Evolutionary conservation across 1,284 basidiomycete genomes (phyloP).

Genomic region (Sporisorium reilianum): DNA sequence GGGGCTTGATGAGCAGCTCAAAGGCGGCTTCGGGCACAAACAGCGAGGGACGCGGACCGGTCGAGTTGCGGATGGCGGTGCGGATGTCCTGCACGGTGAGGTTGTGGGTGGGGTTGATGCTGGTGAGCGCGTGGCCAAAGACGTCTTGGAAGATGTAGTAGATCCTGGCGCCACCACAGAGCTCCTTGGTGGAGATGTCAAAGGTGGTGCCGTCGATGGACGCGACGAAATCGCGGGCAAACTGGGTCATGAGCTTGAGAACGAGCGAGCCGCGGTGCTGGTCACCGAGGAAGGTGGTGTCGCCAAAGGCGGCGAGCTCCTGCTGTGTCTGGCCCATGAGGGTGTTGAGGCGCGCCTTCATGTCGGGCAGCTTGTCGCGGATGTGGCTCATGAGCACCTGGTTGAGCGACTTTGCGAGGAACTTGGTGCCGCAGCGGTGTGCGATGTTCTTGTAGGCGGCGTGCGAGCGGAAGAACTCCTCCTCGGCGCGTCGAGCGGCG

Average conservation of each 20-base stretch:
- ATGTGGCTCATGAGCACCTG: constrained; percentile 98
- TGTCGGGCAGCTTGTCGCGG: constrained; percentile 97
- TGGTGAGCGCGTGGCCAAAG: constrained; percentile 90
- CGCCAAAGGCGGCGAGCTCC: constrained; percentile 95
- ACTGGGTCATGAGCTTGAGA: constrained; percentile 94
- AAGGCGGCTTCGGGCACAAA: constrained; percentile 99
- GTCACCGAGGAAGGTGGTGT: constrained; percentile 91
- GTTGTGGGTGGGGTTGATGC: constrained; percentile 90
- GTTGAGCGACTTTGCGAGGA: constrained; percentile 92
- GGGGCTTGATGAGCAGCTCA: constrained; percentile 96
- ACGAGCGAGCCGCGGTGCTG: constrained; percentile 77
- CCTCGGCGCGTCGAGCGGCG: constrained; percentile 86
- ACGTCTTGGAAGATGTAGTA: constrained; percentile 99
- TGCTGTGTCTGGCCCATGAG: constrained; percentile 99
- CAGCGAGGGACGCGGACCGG: constrained; percentile 92
- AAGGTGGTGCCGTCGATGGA: constrained; percentile 98
- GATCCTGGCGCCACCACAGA: constrained; percentile 96
- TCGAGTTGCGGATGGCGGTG: constrained; percentile 97
- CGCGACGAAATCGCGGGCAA: constrained; percentile 95
- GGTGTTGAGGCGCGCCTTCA: constrained; percentile 98
- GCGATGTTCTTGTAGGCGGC: constrained; percentile 94
- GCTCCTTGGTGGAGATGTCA: constrained; percentile 97
- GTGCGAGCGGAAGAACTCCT: constrained; percentile 91
- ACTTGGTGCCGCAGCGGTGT: constrained; percentile 96
- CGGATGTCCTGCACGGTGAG: constrained; percentile 94